These are phyloP conservation scores for Nakazawaea anatomiae DNA, from an alignment of 805 yeast genomes.

Conservation along the genomic window DNA sequence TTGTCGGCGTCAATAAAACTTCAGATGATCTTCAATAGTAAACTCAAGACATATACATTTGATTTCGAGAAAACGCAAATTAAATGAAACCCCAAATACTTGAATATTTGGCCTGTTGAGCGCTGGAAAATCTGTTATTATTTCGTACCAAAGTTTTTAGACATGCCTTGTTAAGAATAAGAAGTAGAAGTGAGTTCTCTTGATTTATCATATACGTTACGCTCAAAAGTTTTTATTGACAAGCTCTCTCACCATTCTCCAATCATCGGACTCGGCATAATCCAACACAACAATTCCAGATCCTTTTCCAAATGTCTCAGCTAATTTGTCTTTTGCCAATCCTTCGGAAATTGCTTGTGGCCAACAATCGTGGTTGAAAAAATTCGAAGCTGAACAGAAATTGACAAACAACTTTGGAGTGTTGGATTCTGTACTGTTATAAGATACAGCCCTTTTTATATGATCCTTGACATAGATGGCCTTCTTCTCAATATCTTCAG, in stretches of 20 bases:
- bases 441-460: constrained; percentile 45
- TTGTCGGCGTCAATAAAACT: no score
- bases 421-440: constrained; percentile 37
- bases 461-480: constrained; percentile 50
- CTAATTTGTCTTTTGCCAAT: constrained; percentile 35
- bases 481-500: constrained; percentile 50
- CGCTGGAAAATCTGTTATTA: no score
- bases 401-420: constrained; percentile 56
- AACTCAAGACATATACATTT: no score
- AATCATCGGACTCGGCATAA: constrained; percentile 55
- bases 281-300: constrained; percentile 66
- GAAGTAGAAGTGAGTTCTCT: background rate
- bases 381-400: constrained; percentile 70
- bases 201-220: background rate
- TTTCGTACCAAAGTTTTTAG: no score
- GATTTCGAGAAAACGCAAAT: no score
- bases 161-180: background rate
- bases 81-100: no score
- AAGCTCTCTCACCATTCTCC: constrained; percentile 47
- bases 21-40: no score
- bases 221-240: constrained; percentile 42
- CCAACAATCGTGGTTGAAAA: constrained; percentile 70
- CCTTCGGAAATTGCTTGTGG: constrained; percentile 60
- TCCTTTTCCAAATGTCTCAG: constrained; percentile 45
- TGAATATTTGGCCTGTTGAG: no score